phyloP scores from a whole-genome alignment of 352 stramenopile genomes.

The Thalassiosira ordinaria region DNA sequence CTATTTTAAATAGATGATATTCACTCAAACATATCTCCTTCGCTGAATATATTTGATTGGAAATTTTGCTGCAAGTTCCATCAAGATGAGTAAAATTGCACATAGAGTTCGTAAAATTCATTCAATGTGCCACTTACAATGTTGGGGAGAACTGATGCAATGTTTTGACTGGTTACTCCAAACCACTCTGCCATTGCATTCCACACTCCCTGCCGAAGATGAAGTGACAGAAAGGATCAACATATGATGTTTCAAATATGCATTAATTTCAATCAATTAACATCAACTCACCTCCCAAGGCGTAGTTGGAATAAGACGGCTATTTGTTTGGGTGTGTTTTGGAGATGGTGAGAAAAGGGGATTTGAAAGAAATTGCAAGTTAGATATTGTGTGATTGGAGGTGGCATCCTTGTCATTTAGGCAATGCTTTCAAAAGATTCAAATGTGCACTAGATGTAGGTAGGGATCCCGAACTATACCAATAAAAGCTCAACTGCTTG shows the following conservation, averaged over 20 bases:
- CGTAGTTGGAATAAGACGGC: constrained; percentile 79
- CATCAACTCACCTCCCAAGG: constrained; percentile 46
- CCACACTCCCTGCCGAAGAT: constrained; percentile 56
- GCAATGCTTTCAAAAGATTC: too few relatives aligned
- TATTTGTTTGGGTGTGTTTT: too few relatives aligned
- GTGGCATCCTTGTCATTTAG: too few relatives aligned
- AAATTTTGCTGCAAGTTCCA: constrained; percentile 30
- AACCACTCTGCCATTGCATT: constrained; percentile 60
- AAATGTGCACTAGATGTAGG: too few relatives aligned
- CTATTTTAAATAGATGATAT: too few relatives aligned
- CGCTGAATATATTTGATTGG: constrained; percentile 37
- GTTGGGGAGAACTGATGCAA: constrained; percentile 42
- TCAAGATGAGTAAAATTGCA: neutral
- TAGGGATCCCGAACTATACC: too few relatives aligned
- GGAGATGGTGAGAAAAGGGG: too few relatives aligned
- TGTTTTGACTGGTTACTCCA: constrained; percentile 41
- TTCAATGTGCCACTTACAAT: constrained; percentile 2
- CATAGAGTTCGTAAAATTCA: neutral
- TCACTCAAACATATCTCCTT: constrained; percentile 44
- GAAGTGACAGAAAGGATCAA: neutral
- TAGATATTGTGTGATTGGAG: too few relatives aligned
- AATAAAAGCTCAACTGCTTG: too few relatives aligned
- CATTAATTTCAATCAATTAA: neutral
- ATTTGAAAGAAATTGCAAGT: too few relatives aligned
- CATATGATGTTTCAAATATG: neutral